Percentiles rank a stretch among this genome's conserved stretches.
These are phyloP conservation scores for Pichia terricola DNA, from an alignment of 1,139 yeast genomes.

Conservation along the genomic window DNA sequence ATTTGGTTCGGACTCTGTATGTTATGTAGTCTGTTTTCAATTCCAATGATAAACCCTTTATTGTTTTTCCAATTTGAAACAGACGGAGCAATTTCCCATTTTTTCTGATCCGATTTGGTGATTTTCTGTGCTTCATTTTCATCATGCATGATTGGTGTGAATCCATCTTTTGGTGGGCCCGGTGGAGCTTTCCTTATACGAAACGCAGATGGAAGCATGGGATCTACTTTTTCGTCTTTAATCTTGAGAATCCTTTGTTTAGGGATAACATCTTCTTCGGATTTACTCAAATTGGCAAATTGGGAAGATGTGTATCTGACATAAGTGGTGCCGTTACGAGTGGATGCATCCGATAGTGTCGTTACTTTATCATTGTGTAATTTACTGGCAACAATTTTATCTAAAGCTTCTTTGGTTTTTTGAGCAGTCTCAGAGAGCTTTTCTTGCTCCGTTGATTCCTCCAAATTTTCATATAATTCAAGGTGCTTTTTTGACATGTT, in stretches of 20 bases:
- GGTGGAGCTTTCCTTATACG: conserved; percentile 67
- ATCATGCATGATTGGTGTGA: conserved; percentile 29
- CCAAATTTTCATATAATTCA: background rate
- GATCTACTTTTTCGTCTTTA: conserved; percentile 62
- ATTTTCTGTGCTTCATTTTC: conserved; percentile 30
- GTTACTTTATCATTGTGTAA: conserved; percentile 24
- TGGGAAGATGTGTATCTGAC: conserved; percentile 41
- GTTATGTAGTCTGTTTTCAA: conserved; percentile 55
- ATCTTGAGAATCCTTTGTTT: conserved; percentile 42
- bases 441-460: background rate
- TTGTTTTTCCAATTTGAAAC: conserved; percentile 95
- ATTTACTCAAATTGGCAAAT: conserved; percentile 21
- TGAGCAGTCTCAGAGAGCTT: conserved; percentile 10
- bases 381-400: conserved; percentile 34
- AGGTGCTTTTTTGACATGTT: conserved; percentile 3
- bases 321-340: conserved; percentile 27
- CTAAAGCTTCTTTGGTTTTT: conserved; percentile 38
- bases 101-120: conserved; percentile 67
- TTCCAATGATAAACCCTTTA: conserved; percentile 75
- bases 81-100: conserved; percentile 88
- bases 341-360: conserved; percentile 6
- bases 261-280: conserved; percentile 8
- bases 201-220: conserved; percentile 71
- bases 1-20: conserved; percentile 32
- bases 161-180: conserved; percentile 55